Evolutionary conservation across 331 rosid species (phyloP).

Genomic region (Acacia pycnantha): DNA sequence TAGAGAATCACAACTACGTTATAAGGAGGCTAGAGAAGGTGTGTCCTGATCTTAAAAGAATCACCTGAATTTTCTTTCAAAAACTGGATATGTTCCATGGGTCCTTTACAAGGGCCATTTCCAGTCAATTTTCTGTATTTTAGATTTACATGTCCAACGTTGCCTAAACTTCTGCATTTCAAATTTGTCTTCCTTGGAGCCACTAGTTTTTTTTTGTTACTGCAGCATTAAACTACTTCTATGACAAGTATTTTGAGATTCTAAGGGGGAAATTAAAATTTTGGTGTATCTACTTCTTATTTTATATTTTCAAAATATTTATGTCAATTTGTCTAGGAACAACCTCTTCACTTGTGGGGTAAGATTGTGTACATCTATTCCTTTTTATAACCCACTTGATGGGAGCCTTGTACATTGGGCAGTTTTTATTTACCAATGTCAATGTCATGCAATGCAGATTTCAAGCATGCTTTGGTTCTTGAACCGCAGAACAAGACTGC

Average conservation of each 20-base stretch:
- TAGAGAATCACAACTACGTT: constrained; percentile 56
- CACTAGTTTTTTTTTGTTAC: background rate
- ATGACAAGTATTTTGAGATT: background rate
- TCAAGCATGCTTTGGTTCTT: constrained; percentile 79
- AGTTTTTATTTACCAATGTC: background rate
- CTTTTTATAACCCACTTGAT: too few species aligned
- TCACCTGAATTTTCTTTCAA: background rate
- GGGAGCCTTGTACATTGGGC: too few species aligned
- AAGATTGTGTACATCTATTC: too few species aligned
- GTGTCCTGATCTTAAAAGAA: background rate
- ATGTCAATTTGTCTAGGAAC: background rate
- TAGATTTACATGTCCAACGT: background rate
- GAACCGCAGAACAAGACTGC: constrained; percentile 84
- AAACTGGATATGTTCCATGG: background rate
- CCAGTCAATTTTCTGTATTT: background rate
- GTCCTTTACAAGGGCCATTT: background rate
- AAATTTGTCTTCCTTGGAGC: constrained; percentile 5
- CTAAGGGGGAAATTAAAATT: background rate
- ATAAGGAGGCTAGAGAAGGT: constrained; percentile 64
- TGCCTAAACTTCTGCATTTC: background rate
- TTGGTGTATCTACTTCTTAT: background rate
- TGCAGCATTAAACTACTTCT: background rate
- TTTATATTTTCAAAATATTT: background rate
- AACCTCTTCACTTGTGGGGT: too few species aligned
- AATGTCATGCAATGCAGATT: constrained; percentile 53